Percentiles rank a stretch among this genome's conserved stretches.
Evolutionary conservation across 2,329 filamentous ascomycete species (phyloP).

Genomic region (Ceratocystis lukuohia): DNA sequence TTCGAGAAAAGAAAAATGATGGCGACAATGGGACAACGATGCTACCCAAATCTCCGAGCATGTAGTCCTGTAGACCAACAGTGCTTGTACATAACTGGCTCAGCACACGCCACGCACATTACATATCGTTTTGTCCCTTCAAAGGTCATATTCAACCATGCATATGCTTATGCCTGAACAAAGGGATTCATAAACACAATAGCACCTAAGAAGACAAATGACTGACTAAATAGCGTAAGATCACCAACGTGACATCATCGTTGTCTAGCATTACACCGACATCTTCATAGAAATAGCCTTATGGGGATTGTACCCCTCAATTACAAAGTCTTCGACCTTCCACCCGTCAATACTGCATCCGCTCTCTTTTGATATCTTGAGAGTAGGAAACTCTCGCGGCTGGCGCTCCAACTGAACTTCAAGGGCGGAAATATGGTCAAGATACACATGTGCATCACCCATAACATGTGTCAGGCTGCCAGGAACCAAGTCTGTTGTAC

Average conservation of each 20-base stretch:
- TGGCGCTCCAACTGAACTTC: constrained; percentile 66
- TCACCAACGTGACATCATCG: background rate
- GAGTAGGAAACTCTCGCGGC: constrained; percentile 64
- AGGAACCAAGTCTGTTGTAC: constrained; percentile 69
- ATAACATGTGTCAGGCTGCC: constrained; percentile 88
- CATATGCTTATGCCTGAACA: background rate
- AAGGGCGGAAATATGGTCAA: constrained; percentile 82
- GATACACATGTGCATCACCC: constrained; percentile 95
- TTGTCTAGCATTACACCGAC: constrained; percentile 51
- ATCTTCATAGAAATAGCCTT: constrained; percentile 96
- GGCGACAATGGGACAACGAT: no score
- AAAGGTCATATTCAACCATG: background rate
- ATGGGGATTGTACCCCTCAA: constrained; percentile 81
- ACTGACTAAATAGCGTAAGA: background rate
- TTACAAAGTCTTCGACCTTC: constrained; percentile 73
- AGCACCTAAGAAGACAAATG: background rate
- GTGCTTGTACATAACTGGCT: background rate
- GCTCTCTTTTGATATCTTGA: constrained; percentile 56
- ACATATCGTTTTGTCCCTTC: background rate
- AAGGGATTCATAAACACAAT: background rate
- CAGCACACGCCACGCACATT: background rate
- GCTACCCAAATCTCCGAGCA: background rate
- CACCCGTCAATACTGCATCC: constrained; percentile 78
- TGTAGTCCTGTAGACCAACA: background rate
- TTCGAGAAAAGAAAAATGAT: no score